Percentiles rank a stretch among this genome's conserved stretches.
phyloP scores from a whole-genome alignment of 371 early-diverging fungal species.

The Mucor velutinosus region DNA sequence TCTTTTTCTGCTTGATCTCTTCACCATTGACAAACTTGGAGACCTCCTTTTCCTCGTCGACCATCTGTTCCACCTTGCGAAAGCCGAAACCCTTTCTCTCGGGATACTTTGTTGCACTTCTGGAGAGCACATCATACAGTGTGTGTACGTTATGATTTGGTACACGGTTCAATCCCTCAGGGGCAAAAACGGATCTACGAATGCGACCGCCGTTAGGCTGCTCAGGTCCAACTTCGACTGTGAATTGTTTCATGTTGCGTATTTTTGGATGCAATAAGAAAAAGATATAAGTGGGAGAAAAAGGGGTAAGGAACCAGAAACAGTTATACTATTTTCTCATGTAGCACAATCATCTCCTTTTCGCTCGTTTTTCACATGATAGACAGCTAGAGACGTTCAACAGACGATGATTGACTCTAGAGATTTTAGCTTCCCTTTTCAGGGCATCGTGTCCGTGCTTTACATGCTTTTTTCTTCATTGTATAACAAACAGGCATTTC shows the following conservation, averaged over 20 bases:
- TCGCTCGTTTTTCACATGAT: constrained; percentile 5
- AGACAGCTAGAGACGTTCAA: neutral
- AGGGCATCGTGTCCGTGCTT: constrained; percentile 13
- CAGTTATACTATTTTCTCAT: neutral
- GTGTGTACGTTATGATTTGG: constrained; percentile 63
- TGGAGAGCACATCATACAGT: constrained; percentile 65
- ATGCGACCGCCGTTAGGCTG: constrained; percentile 56
- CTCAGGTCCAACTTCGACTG: constrained; percentile 52
- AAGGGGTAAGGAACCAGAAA: neutral
- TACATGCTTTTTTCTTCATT: neutral
- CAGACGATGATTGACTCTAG: neutral
- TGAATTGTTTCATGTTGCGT: constrained; percentile 26
- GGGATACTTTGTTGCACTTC: constrained; percentile 48
- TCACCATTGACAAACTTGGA: constrained; percentile 67
- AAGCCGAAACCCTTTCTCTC: constrained; percentile 65
- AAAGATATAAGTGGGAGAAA: constrained; percentile 7
- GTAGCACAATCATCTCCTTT: neutral
- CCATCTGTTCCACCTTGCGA: constrained; percentile 62
- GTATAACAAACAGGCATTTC: neutral
- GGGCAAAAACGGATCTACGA: constrained; percentile 51
- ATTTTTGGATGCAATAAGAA: neutral
- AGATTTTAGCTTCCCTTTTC: constrained; percentile 5
- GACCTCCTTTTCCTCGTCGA: constrained; percentile 80
- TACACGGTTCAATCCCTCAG: constrained; percentile 49
- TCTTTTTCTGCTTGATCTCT: constrained; percentile 72